Percentiles rank a stretch among this genome's conserved stretches.
Conservation (phyloP, 2,329 filamentous ascomycete species). For the Rasamsonia emersonii region DNA sequence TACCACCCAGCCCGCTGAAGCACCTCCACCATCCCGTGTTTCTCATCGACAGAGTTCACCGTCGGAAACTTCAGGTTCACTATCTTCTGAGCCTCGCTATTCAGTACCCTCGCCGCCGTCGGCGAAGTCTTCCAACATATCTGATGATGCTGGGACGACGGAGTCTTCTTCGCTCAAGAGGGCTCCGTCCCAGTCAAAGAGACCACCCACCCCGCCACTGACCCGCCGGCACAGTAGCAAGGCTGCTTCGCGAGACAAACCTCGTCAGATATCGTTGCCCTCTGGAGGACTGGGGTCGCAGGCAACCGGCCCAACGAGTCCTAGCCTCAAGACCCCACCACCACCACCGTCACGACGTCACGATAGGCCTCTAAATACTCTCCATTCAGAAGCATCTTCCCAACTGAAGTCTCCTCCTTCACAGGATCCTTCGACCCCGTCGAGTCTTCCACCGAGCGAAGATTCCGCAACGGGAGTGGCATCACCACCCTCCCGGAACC, state of each 20-base stretch:
- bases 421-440: conserved; percentile 3
- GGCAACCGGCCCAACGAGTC: conserved; percentile 20
- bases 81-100: conserved; percentile 26
- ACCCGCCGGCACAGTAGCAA: conserved; percentile 37
- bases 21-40: conserved; percentile 17
- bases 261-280: conserved; percentile 26
- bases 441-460: conserved; percentile 4
- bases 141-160: neutral
- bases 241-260: conserved; percentile 23
- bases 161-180: conserved; percentile 18
- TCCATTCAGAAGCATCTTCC: conserved; percentile 10
- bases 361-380: conserved; percentile 5
- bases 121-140: conserved; percentile 25
- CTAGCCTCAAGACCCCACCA: conserved; percentile 35
- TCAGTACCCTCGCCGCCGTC: conserved; percentile 55
- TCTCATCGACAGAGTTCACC: conserved; percentile 17
- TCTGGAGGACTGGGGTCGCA: conserved; percentile 39
- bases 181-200: conserved; percentile 29
- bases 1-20: conserved; percentile 15
- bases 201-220: conserved; percentile 41
- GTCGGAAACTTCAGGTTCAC: conserved; percentile 14
- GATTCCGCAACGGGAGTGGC: conserved; percentile 13
- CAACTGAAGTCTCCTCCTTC: conserved; percentile 5
- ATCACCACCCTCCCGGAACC: conserved; percentile 12
- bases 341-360: conserved; percentile 48